phyloP scores from a whole-genome alignment of 805 yeast genomes.

The Metschnikowia koreensis region DNA sequence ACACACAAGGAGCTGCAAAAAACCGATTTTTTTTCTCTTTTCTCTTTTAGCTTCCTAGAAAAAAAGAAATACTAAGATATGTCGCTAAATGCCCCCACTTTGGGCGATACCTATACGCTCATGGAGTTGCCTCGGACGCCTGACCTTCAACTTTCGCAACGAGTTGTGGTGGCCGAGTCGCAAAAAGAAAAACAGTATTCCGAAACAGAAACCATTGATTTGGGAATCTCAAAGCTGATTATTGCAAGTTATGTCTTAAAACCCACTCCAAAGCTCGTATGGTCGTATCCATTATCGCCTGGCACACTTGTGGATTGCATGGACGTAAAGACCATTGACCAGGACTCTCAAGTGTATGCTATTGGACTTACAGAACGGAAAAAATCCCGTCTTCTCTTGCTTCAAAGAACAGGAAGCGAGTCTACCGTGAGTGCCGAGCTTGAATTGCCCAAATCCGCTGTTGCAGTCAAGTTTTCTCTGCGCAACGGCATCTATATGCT shows the following conservation, averaged over 20 bases:
- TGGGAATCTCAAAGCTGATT: conserved; percentile 55
- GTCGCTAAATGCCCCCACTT: conserved; percentile 13
- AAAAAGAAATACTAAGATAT: background rate
- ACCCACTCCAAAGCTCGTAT: conserved; percentile 56
- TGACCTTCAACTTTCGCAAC: conserved; percentile 14
- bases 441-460: conserved; percentile 11
- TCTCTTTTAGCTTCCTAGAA: background rate
- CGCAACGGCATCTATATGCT: conserved; percentile 26
- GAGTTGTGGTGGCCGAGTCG: conserved; percentile 20
- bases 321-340: conserved; percentile 26
- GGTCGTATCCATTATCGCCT: conserved; percentile 56
- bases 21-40: background rate
- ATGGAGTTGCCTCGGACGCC: conserved; percentile 22
- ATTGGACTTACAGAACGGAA: conserved; percentile 40
- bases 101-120: conserved; percentile 21
- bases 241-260: conserved; percentile 50
- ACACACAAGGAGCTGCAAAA: background rate
- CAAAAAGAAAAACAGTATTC: conserved; percentile 9
- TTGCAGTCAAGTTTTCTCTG: conserved; percentile 13
- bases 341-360: conserved; percentile 23
- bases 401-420: conserved; percentile 13
- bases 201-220: conserved; percentile 38
- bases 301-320: conserved; percentile 42
- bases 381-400: conserved; percentile 21
- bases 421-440: conserved; percentile 12